Percentiles rank a stretch among this genome's conserved stretches.
phyloP scores from a whole-genome alignment of 1,284 basidiomycete genomes.

The Ceratobasidium sp. region DNA sequence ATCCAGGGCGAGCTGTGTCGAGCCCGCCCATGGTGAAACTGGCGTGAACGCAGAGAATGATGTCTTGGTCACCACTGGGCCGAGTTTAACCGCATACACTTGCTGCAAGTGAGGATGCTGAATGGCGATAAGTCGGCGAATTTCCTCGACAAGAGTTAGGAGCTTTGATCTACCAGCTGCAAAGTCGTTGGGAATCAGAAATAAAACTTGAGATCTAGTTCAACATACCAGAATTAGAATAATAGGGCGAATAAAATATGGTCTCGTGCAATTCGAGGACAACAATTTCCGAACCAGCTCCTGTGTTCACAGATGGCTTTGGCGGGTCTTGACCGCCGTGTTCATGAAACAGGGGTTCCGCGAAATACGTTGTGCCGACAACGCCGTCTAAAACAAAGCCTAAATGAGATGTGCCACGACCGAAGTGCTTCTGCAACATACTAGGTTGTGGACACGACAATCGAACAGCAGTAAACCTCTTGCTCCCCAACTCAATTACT shows the following conservation, averaged over 20 bases:
- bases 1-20: background rate
- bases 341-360: slow-evolving; percentile 29
- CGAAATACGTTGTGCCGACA: slow-evolving; percentile 35
- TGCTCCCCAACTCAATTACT: slow-evolving; percentile 21
- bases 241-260: slow-evolving; percentile 41
- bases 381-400: slow-evolving; percentile 9
- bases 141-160: slow-evolving; percentile 25
- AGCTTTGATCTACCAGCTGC: slow-evolving; percentile 43
- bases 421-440: background rate
- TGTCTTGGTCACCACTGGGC: slow-evolving; percentile 15
- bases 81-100: slow-evolving; percentile 38
- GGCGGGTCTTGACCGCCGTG: background rate
- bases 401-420: background rate
- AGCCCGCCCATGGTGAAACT: slow-evolving; percentile 14
- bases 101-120: slow-evolving; percentile 32
- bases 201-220: background rate
- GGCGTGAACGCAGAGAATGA: slow-evolving; percentile 21
- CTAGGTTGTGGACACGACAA: slow-evolving; percentile 38
- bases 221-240: slow-evolving; percentile 38
- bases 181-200: background rate
- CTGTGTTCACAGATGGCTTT: slow-evolving; percentile 10
- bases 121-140: slow-evolving; percentile 27
- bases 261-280: slow-evolving; percentile 42
- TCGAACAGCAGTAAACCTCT: slow-evolving; percentile 13
- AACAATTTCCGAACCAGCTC: background rate